Percentiles rank a stretch among this genome's conserved stretches.
Conservation (phyloP, 257 asterid genomes). For the Gentiana straminea region DNA sequence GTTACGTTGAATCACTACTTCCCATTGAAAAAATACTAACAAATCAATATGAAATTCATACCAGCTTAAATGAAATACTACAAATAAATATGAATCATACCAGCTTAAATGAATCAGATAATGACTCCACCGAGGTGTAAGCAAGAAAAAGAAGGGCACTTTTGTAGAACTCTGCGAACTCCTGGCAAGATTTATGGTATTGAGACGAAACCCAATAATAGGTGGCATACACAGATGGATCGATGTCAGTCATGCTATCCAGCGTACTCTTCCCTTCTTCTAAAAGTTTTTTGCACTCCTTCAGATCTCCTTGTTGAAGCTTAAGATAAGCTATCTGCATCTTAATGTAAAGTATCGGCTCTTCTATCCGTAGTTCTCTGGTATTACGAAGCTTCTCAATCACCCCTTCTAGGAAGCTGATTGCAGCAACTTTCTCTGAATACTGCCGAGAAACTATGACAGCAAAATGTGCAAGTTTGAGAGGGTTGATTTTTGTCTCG, state of each 20-base stretch:
- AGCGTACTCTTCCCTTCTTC: conserved; percentile 89
- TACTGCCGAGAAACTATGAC: conserved; percentile 83
- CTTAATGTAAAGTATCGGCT: conserved; percentile 74
- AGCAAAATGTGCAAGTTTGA: conserved; percentile 95
- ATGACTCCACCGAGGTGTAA: conserved; percentile 79
- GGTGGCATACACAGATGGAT: conserved; percentile 92
- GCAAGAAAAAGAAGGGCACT: conserved; percentile 92
- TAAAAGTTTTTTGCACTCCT: conserved; percentile 77
- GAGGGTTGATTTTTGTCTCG: conserved; percentile 94
- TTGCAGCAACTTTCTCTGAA: conserved; percentile 76
- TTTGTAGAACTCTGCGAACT: conserved; percentile 91
- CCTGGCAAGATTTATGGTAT: conserved; percentile 67
- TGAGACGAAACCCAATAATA: conserved; percentile 94
- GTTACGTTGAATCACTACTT: too few relatives aligned
- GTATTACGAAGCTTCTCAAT: conserved; percentile 78
- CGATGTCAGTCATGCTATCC: conserved; percentile 96
- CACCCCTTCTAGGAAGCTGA: conserved; percentile 77
- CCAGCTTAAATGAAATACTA: neutral
- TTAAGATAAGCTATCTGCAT: conserved; percentile 75
- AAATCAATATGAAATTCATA: too few relatives aligned
- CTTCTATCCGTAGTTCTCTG: conserved; percentile 73
- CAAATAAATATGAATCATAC: conserved; percentile 28
- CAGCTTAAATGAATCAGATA: conserved; percentile 84
- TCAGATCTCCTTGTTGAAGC: conserved; percentile 84
- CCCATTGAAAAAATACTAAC: too few relatives aligned